Evolutionary conservation across 2,329 filamentous ascomycete genomes (phyloP), one percentile per base, ranked within the genome.

Genomic region (Drechslerella stenobrocha): DNA sequence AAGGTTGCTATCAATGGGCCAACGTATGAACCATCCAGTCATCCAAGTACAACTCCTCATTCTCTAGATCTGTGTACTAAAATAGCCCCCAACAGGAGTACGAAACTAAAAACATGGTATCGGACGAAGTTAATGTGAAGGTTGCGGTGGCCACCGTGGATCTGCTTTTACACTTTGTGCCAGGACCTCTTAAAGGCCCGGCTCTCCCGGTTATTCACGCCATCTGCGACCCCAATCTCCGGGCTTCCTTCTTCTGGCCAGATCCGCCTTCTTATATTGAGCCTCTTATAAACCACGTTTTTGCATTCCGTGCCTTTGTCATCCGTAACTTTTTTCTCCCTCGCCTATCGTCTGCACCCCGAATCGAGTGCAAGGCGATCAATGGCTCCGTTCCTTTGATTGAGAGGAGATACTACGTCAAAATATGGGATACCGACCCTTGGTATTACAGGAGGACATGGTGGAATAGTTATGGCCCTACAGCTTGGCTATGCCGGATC

Each of bases 401-500:
- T 5, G 45, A 69, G 22, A 47, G 82, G 0, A 80, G 81, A 2
- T 80, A 84, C 69, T 78, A 80, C 53, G 74, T 76, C 72, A 74
- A 77, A 0, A 71, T 78, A 34, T 88, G 84, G 76, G 79, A 85
- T 23, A 81, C 83, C 8, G 81, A 84, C 46, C 87, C 87, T 1
- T 88, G 82, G 76, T 89, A 88, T 75, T 78, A 82, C 22, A 79
- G 81, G 66, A 79, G 80, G 24, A 86, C 81, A 0, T 75, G 82
- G 37, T 83, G 80, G 82, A 83, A 80, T 72, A 82, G 83, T 63
- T 89, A 82, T 84, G 83, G 82, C 1, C 84, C 80, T 0, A 74
- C 75, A 64, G 84, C 80, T 0, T 80, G 80, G 79, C 60, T 82
- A 8, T 79, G 77, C 24, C 76, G 80, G 73, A 47, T 77, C 2